Evolutionary conservation across 1,284 basidiomycete species (phyloP).

Genomic region (Ustilago curta): DNA sequence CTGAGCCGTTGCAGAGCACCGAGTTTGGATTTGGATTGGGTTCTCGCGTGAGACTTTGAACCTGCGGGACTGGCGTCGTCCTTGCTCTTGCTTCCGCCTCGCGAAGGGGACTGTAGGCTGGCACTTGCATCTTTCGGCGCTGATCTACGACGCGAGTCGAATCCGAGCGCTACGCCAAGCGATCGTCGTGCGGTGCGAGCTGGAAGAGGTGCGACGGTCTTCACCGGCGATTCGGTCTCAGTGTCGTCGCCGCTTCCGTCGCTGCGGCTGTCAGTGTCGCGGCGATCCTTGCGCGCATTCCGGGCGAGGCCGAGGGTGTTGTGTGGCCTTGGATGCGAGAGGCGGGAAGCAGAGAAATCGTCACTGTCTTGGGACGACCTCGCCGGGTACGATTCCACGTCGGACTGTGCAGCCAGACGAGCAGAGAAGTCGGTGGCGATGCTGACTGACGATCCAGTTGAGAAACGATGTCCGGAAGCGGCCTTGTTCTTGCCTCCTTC

Average conservation of each 20-base stretch:
- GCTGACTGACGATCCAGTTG: slow-evolving; percentile 25
- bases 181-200: slow-evolving; percentile 28
- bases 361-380: slow-evolving; percentile 12
- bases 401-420: slow-evolving; percentile 40
- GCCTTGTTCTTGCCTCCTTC: not conserved
- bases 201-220: not conserved
- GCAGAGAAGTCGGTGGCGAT: slow-evolving; percentile 39
- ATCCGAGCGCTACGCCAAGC: slow-evolving; percentile 36
- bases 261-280: not conserved
- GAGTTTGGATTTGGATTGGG: slow-evolving; percentile 29
- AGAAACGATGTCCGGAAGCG: slow-evolving; percentile 3
- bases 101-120: slow-evolving; percentile 2
- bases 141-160: slow-evolving; percentile 13
- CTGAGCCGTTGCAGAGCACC: slow-evolving; percentile 40
- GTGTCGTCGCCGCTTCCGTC: slow-evolving; percentile 44
- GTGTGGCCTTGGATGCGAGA: not conserved
- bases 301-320: slow-evolving; percentile 2
- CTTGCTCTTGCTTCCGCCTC: not conserved
- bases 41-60: slow-evolving; percentile 11
- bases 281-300: not conserved
- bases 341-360: not conserved
- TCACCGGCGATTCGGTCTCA: slow-evolving; percentile 30
- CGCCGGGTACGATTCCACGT: slow-evolving; percentile 15
- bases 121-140: not conserved
- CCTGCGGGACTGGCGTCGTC: not conserved